Evolutionary conservation across 1,284 basidiomycete genomes (phyloP), one percentile per base, ranked within the genome.

Genomic region (Trichosporon inkin): DNA sequence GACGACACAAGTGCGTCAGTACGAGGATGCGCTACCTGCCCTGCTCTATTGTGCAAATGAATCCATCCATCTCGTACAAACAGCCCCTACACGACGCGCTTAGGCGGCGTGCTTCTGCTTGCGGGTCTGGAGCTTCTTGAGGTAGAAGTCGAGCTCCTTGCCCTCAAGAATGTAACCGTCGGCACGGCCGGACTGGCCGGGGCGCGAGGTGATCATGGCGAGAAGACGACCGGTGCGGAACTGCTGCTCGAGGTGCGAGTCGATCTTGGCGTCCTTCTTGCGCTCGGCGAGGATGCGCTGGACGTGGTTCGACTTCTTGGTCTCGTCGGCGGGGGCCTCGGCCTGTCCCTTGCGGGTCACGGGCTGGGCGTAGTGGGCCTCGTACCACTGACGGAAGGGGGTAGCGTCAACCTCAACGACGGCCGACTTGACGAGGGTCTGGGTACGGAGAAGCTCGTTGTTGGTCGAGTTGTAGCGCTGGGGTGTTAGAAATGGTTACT

Each of bases 371-470:
- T 96, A 97, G 82, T 96, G 92, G 44, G 90, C 82, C 82, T 97
- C 93, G 79, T 96, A 97, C 92, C 92, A 97, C 82, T 95, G 92
- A 71, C 92, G 86, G 90, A 96, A 97, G 68, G 93, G 94, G 53
- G 92, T 87, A 67, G 93, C 93, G 82, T 97, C 93, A 74, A 97
- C 79, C 80, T 96, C 92, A 80, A 97, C 90, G 81, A 97, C 89
- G 69, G 89, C 89, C 67, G 86, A 84, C 84, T 94, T 96, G 77
- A 97, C 93, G 62, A 97, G 87, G 63, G 93, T 97, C 84, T 97
- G 96, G 72, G 93, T 97, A 77, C 93, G 90, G 77, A 97, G 93
- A 75, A 97, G 86, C 82, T 97, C 93, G 82, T 97, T 97, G 87
- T 97, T 97, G 67, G 93, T 93, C 53, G 94, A 86, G 80, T 97